phyloP scores from a whole-genome alignment of 441 rosid genomes.

The Populus tomentosa region DNA sequence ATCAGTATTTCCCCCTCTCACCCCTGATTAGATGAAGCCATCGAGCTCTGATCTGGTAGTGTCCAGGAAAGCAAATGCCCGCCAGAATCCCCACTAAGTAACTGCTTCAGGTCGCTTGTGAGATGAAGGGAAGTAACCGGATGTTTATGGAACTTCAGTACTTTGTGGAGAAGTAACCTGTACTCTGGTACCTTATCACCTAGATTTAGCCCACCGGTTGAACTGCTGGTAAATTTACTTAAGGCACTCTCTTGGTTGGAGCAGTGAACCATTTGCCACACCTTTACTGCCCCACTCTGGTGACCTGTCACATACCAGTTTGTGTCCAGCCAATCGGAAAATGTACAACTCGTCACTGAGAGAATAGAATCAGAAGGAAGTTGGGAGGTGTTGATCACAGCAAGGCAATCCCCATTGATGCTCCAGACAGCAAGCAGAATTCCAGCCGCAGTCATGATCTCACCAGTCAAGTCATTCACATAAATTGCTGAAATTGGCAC shows the following conservation, averaged over 20 bases:
- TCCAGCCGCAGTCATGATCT: constrained; percentile 95
- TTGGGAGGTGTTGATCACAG: constrained; percentile 89
- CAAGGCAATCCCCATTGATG: constrained; percentile 97
- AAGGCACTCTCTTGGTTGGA: constrained; percentile 48
- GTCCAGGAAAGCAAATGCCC: constrained; percentile 97
- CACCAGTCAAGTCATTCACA: constrained; percentile 92
- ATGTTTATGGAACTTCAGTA: constrained; percentile 83
- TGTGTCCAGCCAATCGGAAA: constrained; percentile 93
- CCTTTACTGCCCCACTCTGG: constrained; percentile 96
- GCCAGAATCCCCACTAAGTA: constrained; percentile 84
- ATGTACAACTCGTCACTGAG: constrained; percentile 78
- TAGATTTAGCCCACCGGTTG: constrained; percentile 57
- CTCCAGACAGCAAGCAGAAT: constrained; percentile 96
- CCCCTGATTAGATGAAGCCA: constrained; percentile 59
- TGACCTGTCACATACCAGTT: constrained; percentile 97
- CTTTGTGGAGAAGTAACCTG: constrained; percentile 79
- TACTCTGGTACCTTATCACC: constrained; percentile 70
- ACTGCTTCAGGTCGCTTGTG: constrained; percentile 80
- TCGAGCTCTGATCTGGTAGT: constrained; percentile 68
- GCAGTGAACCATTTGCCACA: constrained; percentile 93
- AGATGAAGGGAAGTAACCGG: constrained; percentile 87
- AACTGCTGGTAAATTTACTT: constrained; percentile 45
- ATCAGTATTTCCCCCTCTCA: constrained; percentile 18
- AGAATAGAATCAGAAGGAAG: constrained; percentile 93
- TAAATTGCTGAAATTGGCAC: constrained; percentile 80